Evolutionary conservation across 2,329 filamentous ascomycete species (phyloP), one percentile per base, ranked within the genome.

Genomic region (Daldinia eschscholtzii): DNA sequence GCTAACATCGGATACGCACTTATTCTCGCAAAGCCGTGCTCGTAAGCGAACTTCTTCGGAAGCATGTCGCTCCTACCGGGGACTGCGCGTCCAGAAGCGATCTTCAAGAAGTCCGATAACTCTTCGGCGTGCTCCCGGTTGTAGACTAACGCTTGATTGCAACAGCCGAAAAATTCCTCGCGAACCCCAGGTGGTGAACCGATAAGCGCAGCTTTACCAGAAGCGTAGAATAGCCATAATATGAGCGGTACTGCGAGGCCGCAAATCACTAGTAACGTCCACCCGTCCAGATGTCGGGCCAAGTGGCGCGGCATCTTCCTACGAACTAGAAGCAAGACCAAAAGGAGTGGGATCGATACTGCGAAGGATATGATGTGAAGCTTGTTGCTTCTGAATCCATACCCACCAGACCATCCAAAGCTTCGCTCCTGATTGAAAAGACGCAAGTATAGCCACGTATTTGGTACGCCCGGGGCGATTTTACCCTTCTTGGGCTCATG

Each of bases 1-100:
- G 75, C 76, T n/a, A 77, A 64, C 76, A 78, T 78, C 52, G 76
- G 76, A 56, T 78, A 78, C 12, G 76, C 76, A 33, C 76, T 78
- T 2, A 78, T 44, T 44, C 76, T 72, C 44, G 76, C 75, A 18
- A 78, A 71, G 7, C 76, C 76, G 39, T 71, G 71, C 5, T 77
- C 61, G 68, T 73, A 77, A 4, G 76, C 76, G 60, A 76, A 78
- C 10, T 74, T 62, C 64, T 76, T 77, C 10, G 75, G 75, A 23
- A 78, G 72, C 76, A 78, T 78, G 46, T 78, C 76, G 23, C 71
- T 73, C 41, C 76, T 71, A 2, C 76, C 76, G 1, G 73, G 72
- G 7, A 58, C 57, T 12, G 59, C 61, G 13, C 67, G 71, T 9
- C 28, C 52, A 0, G 74, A 70, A 15, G 73, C 72, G 3, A 57